Conservation (phyloP, 805 yeast genomes). For the Lipomyces chichibuensis region DNA sequence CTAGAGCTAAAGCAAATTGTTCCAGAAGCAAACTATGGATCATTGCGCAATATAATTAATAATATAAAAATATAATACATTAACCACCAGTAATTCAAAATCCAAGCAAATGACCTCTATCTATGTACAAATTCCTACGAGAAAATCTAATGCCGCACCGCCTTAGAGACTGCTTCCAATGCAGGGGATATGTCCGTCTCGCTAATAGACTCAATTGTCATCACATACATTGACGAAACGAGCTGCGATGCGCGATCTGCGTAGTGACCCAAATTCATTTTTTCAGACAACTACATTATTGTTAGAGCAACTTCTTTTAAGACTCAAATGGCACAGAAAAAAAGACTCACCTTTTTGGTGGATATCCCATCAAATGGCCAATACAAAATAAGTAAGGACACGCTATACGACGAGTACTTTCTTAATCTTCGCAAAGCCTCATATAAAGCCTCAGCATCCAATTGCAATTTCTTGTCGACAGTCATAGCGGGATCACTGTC, state of each 20-base stretch:
- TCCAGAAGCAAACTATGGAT: no score
- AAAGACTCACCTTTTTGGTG: conserved; percentile 16
- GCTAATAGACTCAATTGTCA: conserved; percentile 20
- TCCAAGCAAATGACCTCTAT: background rate
- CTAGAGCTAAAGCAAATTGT: no score
- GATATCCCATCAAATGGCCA: conserved; percentile 45
- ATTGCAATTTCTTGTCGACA: conserved; percentile 43
- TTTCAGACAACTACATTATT: conserved; percentile 10
- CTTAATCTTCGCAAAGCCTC: conserved; percentile 47
- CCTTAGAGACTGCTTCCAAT: conserved; percentile 19
- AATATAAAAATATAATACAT: background rate
- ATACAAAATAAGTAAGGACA: conserved; percentile 49
- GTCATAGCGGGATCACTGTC: conserved; percentile 32
- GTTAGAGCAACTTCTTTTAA: background rate
- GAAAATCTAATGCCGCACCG: conserved; percentile 16
- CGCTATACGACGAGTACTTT: conserved; percentile 47
- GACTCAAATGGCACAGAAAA: background rate
- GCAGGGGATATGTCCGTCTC: conserved; percentile 21
- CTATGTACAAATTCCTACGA: background rate
- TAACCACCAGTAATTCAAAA: background rate
- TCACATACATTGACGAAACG: conserved; percentile 17
- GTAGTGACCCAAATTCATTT: conserved; percentile 14
- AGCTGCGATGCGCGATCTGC: conserved; percentile 6
- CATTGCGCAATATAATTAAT: no score
- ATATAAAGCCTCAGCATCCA: conserved; percentile 47